Conservation (phyloP, 768 basidiomycete species). For the Russula emetica region DNA sequence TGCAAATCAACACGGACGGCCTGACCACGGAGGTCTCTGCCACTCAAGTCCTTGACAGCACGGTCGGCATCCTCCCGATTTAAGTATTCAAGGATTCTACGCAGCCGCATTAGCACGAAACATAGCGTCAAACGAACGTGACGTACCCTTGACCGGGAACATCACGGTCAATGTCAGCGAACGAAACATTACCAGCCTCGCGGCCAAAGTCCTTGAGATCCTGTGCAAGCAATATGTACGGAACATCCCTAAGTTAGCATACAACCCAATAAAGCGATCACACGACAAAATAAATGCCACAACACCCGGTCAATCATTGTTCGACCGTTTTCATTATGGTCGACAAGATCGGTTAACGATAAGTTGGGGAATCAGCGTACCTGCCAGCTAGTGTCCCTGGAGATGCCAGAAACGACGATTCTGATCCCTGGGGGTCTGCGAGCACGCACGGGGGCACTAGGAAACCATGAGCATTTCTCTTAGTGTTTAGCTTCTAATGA, state of each 20-base stretch:
- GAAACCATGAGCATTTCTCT: constrained; percentile 11
- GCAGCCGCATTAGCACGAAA: background rate
- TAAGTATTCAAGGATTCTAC: constrained; percentile 86
- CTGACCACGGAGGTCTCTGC: constrained; percentile 82
- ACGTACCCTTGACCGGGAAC: constrained; percentile 80
- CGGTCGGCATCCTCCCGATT: constrained; percentile 87
- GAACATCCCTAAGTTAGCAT: constrained; percentile 9
- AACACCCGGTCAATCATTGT: background rate
- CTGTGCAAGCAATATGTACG: constrained; percentile 41
- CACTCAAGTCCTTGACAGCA: constrained; percentile 83
- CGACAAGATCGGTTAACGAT: background rate
- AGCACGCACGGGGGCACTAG: constrained; percentile 52
- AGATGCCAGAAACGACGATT: constrained; percentile 82
- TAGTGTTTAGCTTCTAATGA: background rate
- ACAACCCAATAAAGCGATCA: background rate
- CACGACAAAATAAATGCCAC: background rate
- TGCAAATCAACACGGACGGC: constrained; percentile 68
- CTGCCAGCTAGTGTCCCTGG: constrained; percentile 98
- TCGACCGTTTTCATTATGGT: background rate
- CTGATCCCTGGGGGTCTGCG: constrained; percentile 79
- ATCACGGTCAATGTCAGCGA: constrained; percentile 92
- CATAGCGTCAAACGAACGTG: constrained; percentile 5
- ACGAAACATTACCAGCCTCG: constrained; percentile 87
- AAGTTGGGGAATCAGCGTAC: constrained; percentile 51
- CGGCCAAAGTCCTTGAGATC: constrained; percentile 98